Conservation (phyloP, 148 eudicot species). For the Bassia scoparia region DNA sequence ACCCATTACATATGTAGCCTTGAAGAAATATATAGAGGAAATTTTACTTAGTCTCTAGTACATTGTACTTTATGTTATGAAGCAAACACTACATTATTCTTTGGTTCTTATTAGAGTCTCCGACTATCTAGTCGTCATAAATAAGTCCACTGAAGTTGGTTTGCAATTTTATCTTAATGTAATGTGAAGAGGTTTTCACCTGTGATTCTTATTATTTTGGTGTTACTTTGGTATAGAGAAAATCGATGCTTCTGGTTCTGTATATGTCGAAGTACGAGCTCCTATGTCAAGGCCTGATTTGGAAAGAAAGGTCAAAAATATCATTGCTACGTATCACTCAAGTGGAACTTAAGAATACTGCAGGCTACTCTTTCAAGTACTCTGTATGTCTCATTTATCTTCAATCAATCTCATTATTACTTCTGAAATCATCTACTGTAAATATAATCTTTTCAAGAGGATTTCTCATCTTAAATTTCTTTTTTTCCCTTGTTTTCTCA, state of each 20-base stretch:
- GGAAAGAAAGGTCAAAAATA: not conserved
- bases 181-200: not conserved
- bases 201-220: not conserved
- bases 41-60: too few species aligned
- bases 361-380: not conserved
- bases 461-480: not conserved
- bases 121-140: not conserved
- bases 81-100: too few species aligned
- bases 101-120: too few species aligned
- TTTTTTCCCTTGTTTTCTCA: not conserved
- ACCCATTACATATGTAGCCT: too few species aligned
- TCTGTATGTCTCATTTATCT: not conserved
- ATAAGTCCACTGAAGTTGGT: not conserved
- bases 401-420: not conserved
- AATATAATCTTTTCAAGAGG: not conserved
- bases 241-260: not conserved
- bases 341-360: not conserved
- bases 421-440: not conserved
- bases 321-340: not conserved
- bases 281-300: constrained; percentile 4
- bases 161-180: not conserved
- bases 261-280: not conserved
- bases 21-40: too few species aligned
- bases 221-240: not conserved
- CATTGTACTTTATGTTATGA: too few species aligned